phyloP scores from a whole-genome alignment of 257 asterid species.

The Paulownia fortunei region DNA sequence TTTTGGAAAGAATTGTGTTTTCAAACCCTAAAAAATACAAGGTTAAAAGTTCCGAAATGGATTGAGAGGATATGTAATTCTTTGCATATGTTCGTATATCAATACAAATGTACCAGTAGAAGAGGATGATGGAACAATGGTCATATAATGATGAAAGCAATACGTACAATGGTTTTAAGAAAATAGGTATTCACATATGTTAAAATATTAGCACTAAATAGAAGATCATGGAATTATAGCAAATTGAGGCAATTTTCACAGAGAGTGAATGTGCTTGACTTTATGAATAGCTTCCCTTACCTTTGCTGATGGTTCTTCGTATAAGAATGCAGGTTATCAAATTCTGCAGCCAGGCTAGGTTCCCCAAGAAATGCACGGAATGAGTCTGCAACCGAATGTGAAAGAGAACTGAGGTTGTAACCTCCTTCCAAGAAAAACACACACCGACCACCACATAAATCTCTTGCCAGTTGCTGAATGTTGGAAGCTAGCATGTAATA shows the following conservation, averaged over 20 bases:
- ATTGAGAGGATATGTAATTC: too few species aligned
- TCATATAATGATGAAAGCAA: too few species aligned
- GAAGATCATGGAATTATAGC: not conserved
- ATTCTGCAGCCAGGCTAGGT: constrained; percentile 70
- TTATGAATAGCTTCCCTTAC: constrained; percentile 77
- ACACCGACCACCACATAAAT: constrained; percentile 82
- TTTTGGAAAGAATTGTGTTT: too few species aligned
- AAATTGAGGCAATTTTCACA: constrained; percentile 38
- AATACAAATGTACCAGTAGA: too few species aligned
- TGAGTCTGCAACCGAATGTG: constrained; percentile 83
- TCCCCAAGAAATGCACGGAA: constrained; percentile 88
- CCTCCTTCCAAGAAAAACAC: constrained; percentile 97
- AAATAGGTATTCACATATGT: not conserved
- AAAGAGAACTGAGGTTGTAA: constrained; percentile 78
- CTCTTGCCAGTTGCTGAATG: constrained; percentile 79
- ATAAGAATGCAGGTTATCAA: constrained; percentile 69
- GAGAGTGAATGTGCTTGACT: constrained; percentile 73
- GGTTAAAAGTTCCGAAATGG: too few species aligned
- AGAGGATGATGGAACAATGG: too few species aligned
- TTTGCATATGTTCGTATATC: too few species aligned
- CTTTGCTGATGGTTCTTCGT: constrained; percentile 79
- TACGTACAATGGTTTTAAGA: too few species aligned
- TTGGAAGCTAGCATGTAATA: constrained; percentile 83
- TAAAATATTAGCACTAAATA: not conserved
- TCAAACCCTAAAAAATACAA: too few species aligned